These are phyloP conservation scores for Penicillium cosmopolitanum DNA, from an alignment of 495 filamentous ascomycete species.

Conservation along the genomic window DNA sequence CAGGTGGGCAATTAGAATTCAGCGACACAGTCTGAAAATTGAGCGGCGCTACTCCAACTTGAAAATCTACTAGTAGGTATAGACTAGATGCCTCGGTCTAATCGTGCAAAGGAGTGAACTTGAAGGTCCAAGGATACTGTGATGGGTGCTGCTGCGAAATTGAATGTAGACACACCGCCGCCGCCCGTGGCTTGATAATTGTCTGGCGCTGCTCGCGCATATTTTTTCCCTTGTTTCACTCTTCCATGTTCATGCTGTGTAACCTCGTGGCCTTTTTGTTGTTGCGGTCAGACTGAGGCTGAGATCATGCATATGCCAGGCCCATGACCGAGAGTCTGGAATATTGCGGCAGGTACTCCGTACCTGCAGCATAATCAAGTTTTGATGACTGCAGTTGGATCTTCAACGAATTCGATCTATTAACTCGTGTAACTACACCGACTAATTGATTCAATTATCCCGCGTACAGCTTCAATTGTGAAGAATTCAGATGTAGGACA, in stretches of 20 bases:
- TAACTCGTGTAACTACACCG: conserved; percentile 12
- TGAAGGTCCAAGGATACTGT: no score
- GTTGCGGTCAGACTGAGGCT: conserved; percentile 23
- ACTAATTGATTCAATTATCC: not conserved
- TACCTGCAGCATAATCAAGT: conserved; percentile 25
- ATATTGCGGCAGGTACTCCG: conserved; percentile 17
- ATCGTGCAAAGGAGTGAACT: no score
- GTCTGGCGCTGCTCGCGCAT: not conserved
- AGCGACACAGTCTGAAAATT: not conserved
- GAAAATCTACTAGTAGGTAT: no score
- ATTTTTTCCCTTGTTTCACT: conserved; percentile 3
- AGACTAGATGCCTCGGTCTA: no score
- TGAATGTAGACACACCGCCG: conserved; percentile 2
- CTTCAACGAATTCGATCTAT: conserved; percentile 20
- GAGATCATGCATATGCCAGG: conserved; percentile 18
- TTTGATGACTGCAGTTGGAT: conserved; percentile 10
- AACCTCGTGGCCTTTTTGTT: conserved; percentile 16
- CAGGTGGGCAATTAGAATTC: not conserved
- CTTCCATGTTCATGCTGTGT: conserved; percentile 17
- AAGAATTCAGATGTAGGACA: not conserved
- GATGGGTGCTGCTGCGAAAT: not conserved
- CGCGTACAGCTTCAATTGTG: not conserved
- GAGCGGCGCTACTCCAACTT: no score
- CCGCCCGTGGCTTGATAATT: not conserved
- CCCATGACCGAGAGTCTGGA: conserved; percentile 3